Base-by-base conservation (phyloP, 768 basidiomycete genomes). In the Sistotremastrum suecicum region DNA sequence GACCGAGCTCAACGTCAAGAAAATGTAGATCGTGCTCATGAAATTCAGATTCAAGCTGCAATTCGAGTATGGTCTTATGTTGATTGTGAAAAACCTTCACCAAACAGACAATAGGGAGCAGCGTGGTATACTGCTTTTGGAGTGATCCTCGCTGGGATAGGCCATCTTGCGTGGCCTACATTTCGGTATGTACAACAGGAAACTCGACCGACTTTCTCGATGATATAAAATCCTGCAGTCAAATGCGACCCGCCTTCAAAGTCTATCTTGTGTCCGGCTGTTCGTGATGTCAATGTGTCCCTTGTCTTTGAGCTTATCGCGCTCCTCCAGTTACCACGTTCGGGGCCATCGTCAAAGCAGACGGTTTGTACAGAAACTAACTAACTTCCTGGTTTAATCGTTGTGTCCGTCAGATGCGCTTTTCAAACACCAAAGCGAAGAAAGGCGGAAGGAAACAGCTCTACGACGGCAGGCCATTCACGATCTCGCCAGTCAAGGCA, bases 181-280 rank as follows among this genome's bases (percentile, higher is more conserved):
- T 86, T 87, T 60, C 70, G 78, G 83, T 83, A 49, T 53, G 69
- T 52, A 11, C 5, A 42, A 10, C 39, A 40, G 36, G 31, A 34
- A 41, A 37, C 29, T 34, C 34, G 37, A 45, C 39, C 4, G 32
- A n/a, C 36, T 31, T 29, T 29, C n/a, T 47, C 20, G 33, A 28
- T 44, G 34, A 37, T 28, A 37, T 37, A 28, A 33, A 29, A 48
- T 31, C 34, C 46, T 47, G 41, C 50, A 88, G 87, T 51, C 76
- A 80, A 20, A 87, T 88, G 60, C 83, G 84, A 0, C 67, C 86
- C 12, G 74, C 83, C 3, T 76, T 88, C 68, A 91, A 91, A 60
- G 76, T 71, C 1, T 90, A 86, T 58, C 62, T 90, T 4, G 72
- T 87, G 5, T 76, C 78, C 32, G 71, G 75, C 46, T 77, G 86